Base-by-base conservation (phyloP, 202 grass and related monocot genomes). In the Miscanthus sacchariflorus region DNA sequence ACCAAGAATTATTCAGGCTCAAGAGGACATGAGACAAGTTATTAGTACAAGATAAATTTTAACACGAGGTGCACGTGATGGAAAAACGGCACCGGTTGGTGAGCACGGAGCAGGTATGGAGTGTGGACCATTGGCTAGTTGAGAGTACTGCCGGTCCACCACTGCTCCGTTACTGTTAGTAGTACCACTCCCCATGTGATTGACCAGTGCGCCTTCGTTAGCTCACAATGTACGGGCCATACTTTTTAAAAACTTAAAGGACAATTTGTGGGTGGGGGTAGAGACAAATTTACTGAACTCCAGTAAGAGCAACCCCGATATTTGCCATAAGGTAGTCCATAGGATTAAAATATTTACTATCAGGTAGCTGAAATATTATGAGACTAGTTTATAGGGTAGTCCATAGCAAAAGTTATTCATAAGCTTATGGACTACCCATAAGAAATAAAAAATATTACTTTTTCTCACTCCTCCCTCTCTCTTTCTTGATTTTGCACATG, bases 51-150 rank as follows among this genome's bases (percentile, higher is more conserved):
- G 19, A 59, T n/a, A 59, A 56, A 14, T 14, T 49, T 7, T 11
- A 76, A 17, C 33, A 8, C 65, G 63, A 56, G 43, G 79, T 18
- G 18, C 81, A 72, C 78, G 79, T 78, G 70, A 76, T 64, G 49
- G 18, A 85, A 58, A 84, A 18, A 13, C n/a, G 36, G 38, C 25
- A 44, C 24, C 1, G 77, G 81, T 88, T 88, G 85, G 86, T 84
- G 76, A 58, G 21, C 48, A 76, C 39, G 36, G 64, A 40, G 61
- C 61, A 88, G 61, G 27, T 63, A 88, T 5, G 48, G 75, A 36
- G 25, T 6, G 45, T 76, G 74, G 65, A 68, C 12, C 65, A 65
- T 12, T 65, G 83, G 64, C 70, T 23, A 79, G 48, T 86, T 46
- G 42, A 76, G 48, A 80, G 85, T 81, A 70, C 76, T 40, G 74